Evolutionary conservation across 1,284 basidiomycete genomes (phyloP).

Genomic region (Apiotrichum gracile): DNA sequence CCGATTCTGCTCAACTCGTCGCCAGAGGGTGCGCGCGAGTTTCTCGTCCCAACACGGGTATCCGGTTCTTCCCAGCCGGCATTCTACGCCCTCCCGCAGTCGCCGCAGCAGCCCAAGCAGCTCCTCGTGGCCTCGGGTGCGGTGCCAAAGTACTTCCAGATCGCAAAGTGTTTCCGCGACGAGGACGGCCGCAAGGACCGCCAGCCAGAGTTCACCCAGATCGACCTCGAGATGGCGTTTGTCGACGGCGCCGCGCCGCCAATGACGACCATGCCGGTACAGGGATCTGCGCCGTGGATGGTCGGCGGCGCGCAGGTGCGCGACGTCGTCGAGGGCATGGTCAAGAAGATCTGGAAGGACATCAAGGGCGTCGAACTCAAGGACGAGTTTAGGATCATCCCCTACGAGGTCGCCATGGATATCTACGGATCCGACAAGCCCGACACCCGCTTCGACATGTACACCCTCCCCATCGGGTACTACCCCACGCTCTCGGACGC

Average conservation of each 20-base stretch:
- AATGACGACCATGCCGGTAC: slow-evolving; percentile 24
- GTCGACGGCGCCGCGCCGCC: slow-evolving; percentile 63
- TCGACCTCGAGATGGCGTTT: slow-evolving; percentile 95
- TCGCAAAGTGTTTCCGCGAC: slow-evolving; percentile 90
- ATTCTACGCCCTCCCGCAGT: slow-evolving; percentile 89
- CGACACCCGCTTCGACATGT: slow-evolving; percentile 76
- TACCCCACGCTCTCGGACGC: slow-evolving; percentile 43
- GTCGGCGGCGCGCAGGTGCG: slow-evolving; percentile 79
- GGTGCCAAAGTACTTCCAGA: slow-evolving; percentile 82
- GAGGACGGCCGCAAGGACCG: slow-evolving; percentile 90
- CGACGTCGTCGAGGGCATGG: slow-evolving; percentile 63
- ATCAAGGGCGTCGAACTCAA: slow-evolving; percentile 56
- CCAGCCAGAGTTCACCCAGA: slow-evolving; percentile 94
- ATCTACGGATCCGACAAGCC: slow-evolving; percentile 95
- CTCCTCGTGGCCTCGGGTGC: slow-evolving; percentile 86
- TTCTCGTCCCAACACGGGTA: slow-evolving; percentile 78
- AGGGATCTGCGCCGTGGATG: slow-evolving; percentile 55
- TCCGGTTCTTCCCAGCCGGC: slow-evolving; percentile 47
- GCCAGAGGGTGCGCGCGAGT: slow-evolving; percentile 90
- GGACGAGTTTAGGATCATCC: slow-evolving; percentile 69
- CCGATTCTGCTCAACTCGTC: slow-evolving; percentile 87
- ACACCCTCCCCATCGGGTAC: slow-evolving; percentile 50
- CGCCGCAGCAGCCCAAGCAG: slow-evolving; percentile 94
- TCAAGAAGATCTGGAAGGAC: slow-evolving; percentile 67
- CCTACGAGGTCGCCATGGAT: slow-evolving; percentile 77